Percentiles rank a stretch among this genome's conserved stretches.
Conservation (phyloP, 2,329 filamentous ascomycete genomes). For the Trichophaea hybrida region DNA sequence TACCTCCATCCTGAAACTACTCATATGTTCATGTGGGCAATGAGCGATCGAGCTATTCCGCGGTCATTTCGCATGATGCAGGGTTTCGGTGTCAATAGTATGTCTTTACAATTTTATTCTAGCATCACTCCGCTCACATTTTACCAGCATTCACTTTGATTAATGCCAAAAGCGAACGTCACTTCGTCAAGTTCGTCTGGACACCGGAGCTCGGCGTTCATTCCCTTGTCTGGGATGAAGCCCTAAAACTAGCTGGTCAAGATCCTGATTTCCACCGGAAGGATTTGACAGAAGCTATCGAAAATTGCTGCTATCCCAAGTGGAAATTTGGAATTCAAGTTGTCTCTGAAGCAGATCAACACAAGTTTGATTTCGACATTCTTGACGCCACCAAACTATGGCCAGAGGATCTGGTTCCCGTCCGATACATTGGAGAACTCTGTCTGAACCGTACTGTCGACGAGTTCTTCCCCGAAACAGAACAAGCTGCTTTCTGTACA, state of each 20-base stretch:
- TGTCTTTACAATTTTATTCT: no score
- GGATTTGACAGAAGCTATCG: slow-evolving; percentile 60
- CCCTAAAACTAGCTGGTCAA: slow-evolving; percentile 56
- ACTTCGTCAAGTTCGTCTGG: slow-evolving; percentile 66
- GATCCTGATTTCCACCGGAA: slow-evolving; percentile 73
- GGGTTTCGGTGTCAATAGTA: slow-evolving; percentile 64
- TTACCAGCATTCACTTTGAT: slow-evolving; percentile 44
- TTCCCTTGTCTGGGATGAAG: slow-evolving; percentile 66
- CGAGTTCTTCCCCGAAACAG: slow-evolving; percentile 68
- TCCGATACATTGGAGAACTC: slow-evolving; percentile 64
- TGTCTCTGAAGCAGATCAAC: slow-evolving; percentile 53
- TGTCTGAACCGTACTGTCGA: slow-evolving; percentile 58
- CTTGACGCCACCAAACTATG: slow-evolving; percentile 76
- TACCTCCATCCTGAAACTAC: slow-evolving; percentile 55
- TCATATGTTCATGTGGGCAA: slow-evolving; percentile 67
- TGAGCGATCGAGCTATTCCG: slow-evolving; percentile 60
- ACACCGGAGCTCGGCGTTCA: slow-evolving; percentile 62
- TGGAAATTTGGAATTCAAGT: slow-evolving; percentile 77
- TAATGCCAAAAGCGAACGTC: slow-evolving; percentile 52
- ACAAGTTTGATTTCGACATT: slow-evolving; percentile 74
- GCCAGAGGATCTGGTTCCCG: slow-evolving; percentile 62
- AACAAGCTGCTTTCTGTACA: slow-evolving; percentile 73
- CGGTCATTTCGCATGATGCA: slow-evolving; percentile 74
- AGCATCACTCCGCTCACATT: no score
- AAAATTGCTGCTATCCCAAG: slow-evolving; percentile 53